Evolutionary conservation across 768 basidiomycete genomes (phyloP).

Genomic region (Xerocomus potaroensis): DNA sequence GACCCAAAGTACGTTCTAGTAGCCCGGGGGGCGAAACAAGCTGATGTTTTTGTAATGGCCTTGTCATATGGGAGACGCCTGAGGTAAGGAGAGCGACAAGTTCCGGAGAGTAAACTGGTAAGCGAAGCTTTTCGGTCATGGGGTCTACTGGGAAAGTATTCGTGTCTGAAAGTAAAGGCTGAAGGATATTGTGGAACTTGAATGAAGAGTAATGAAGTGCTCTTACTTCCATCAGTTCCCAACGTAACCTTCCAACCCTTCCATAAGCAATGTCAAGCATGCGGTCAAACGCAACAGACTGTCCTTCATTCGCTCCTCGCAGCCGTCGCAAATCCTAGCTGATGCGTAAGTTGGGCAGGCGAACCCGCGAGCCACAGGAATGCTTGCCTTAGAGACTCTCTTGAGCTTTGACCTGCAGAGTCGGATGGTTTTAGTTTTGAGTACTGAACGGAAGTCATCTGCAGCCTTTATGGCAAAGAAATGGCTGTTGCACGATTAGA

Average conservation of each 20-base stretch:
- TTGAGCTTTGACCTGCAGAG: slow-evolving; percentile 41
- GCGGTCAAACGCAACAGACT: slow-evolving; percentile 47
- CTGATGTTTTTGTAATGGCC: slow-evolving; percentile 37
- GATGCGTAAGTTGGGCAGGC: not conserved
- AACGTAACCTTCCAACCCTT: slow-evolving; percentile 63
- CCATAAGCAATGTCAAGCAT: slow-evolving; percentile 73
- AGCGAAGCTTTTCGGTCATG: slow-evolving; percentile 52
- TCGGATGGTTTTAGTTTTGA: slow-evolving; percentile 29
- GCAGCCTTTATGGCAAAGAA: slow-evolving; percentile 60
- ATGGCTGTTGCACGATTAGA: slow-evolving; percentile 37
- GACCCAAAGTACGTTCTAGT: slow-evolving; percentile 51
- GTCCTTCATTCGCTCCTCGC: slow-evolving; percentile 49
- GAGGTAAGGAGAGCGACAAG: slow-evolving; percentile 61
- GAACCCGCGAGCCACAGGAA: not conserved
- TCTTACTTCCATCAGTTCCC: slow-evolving; percentile 62
- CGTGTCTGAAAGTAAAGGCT: slow-evolving; percentile 58
- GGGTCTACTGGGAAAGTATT: too few relatives aligned
- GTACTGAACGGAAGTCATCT: slow-evolving; percentile 53
- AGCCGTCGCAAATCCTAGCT: slow-evolving; percentile 52
- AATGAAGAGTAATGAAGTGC: not conserved
- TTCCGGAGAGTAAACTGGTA: slow-evolving; percentile 62
- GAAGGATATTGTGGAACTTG: slow-evolving; percentile 7
- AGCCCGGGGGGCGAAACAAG: slow-evolving; percentile 51
- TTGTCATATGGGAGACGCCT: slow-evolving; percentile 40
- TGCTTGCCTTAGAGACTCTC: slow-evolving; percentile 47